Evolutionary conservation across 148 eudicot genomes (phyloP), one percentile per base, ranked within the genome.

Genomic region (Diospyros lotus): DNA sequence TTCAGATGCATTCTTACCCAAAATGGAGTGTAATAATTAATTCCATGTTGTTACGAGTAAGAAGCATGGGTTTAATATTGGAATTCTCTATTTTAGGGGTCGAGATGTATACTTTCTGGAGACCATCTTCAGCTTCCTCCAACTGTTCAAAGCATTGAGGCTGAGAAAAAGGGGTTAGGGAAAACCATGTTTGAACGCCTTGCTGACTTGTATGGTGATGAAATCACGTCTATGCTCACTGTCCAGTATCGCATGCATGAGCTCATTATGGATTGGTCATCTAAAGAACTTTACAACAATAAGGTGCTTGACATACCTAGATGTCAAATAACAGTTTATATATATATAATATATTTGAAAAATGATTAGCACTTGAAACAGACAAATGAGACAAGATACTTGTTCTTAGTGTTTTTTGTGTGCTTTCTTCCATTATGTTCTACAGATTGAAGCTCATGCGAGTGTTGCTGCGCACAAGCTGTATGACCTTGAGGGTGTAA

Each of bases 221-320:
- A 90, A 64, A 83, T 88, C 75, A 90, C 60, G 73, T 90, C 97
- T 72, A 92, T 95, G 98, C 98, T 95, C 79, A 95, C 97, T 84
- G 94, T 95, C 75, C 98, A 95, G 81, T 95, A 95, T 82, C 94
- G 98, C 68, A 95, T 95, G 98, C 98, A 95, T 75, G 93, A 90
- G 80, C 97, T 82, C 62, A 86, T 95, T 43, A 95, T 95, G 98
- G 81, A 85, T 52, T 95, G 98, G 98, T 92, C 98, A 61, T 95
- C 98, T 55, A 83, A 85, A 74, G 98, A 95, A 85, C 94, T 95
- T 48, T 92, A 95, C 72, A 68, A 86, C 73, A 85, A 89, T 81
- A 95, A 95, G 97, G 98, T 92, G 79, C 81, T 82, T 60, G 43
- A 14, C 52, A 9, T 65, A 48, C 51, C 69, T 9, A 1, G 15